These are phyloP conservation scores for Kwoniella newhampshirensis DNA, from an alignment of 768 basidiomycete species.

Conservation along the genomic window DNA sequence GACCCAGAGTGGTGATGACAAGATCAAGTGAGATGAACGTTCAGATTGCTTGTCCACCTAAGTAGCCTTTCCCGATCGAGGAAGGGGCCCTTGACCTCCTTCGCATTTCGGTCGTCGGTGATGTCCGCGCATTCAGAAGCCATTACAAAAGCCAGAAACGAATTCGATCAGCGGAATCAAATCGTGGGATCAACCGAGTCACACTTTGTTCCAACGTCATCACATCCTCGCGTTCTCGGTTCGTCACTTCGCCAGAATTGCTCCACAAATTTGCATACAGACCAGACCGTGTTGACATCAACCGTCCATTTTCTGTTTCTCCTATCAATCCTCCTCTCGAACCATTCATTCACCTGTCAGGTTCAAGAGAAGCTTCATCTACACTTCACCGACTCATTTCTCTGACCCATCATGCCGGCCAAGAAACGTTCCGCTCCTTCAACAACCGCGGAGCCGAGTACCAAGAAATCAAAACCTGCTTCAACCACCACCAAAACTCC, in stretches of 20 bases:
- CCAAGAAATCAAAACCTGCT: constrained; percentile 27
- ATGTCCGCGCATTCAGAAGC: no score
- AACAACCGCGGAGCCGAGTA: constrained; percentile 20
- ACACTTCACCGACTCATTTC: no score
- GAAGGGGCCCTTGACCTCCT: no score
- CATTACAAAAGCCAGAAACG: no score
- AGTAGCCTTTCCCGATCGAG: no score
- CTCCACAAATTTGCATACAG: constrained; percentile 6
- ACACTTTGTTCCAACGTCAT: constrained; percentile 19
- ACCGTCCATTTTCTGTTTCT: not conserved
- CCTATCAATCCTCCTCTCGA: not conserved
- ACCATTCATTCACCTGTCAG: not conserved
- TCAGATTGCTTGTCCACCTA: no score
- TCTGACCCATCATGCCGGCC: constrained; percentile 7
- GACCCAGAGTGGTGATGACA: no score
- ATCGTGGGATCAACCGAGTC: not conserved
- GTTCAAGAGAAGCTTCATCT: no score
- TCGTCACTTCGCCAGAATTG: not conserved
- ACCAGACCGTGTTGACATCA: not conserved
- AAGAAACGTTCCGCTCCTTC: constrained; percentile 19
- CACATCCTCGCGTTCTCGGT: not conserved
- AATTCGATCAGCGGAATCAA: constrained; percentile 4
- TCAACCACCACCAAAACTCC: constrained; percentile 9
- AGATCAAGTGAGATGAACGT: no score
- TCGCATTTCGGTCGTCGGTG: no score